Evolutionary conservation across 2,329 filamentous ascomycete species (phyloP).

Genomic region (Paecilomyces fulvus): DNA sequence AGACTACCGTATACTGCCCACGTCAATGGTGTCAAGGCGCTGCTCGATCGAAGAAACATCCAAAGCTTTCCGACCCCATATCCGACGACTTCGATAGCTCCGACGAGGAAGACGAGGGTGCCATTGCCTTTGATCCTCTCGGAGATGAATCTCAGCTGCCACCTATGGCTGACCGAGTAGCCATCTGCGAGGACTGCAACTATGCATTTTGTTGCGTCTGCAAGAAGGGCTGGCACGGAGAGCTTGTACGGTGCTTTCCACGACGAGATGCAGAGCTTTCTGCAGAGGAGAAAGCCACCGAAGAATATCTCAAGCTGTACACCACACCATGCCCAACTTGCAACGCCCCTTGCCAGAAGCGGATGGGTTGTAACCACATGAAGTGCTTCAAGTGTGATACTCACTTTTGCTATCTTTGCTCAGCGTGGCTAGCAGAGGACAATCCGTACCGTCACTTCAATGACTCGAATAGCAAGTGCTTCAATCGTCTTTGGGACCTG

Average conservation of each 20-base stretch:
- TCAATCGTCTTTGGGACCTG: conserved; percentile 81
- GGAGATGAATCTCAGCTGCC: conserved; percentile 34
- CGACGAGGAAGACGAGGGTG: conserved; percentile 43
- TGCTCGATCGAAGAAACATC: conserved; percentile 65
- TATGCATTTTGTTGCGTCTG: conserved; percentile 82
- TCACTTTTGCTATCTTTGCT: conserved; percentile 94
- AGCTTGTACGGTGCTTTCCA: conserved; percentile 64
- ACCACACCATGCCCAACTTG: conserved; percentile 88
- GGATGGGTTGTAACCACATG: conserved; percentile 95
- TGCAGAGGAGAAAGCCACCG: conserved; percentile 74
- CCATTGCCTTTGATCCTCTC: conserved; percentile 34
- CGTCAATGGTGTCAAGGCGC: conserved; percentile 87
- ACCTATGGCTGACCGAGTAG: conserved; percentile 57
- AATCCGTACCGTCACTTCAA: conserved; percentile 93
- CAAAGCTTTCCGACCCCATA: conserved; percentile 60
- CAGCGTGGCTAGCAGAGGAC: conserved; percentile 68
- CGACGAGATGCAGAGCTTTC: conserved; percentile 60
- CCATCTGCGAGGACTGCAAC: conserved; percentile 79
- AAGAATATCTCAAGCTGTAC: conserved; percentile 73
- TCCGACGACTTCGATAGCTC: conserved; percentile 42
- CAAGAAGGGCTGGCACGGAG: conserved; percentile 83
- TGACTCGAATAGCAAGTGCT: conserved; percentile 59
- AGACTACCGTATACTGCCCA: conserved; percentile 86
- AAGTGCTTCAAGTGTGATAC: conserved; percentile 80
- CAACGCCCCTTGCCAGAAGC: conserved; percentile 76